Base-by-base conservation (phyloP, 2,329 filamentous ascomycete genomes). In the Botrytis squamosa region DNA sequence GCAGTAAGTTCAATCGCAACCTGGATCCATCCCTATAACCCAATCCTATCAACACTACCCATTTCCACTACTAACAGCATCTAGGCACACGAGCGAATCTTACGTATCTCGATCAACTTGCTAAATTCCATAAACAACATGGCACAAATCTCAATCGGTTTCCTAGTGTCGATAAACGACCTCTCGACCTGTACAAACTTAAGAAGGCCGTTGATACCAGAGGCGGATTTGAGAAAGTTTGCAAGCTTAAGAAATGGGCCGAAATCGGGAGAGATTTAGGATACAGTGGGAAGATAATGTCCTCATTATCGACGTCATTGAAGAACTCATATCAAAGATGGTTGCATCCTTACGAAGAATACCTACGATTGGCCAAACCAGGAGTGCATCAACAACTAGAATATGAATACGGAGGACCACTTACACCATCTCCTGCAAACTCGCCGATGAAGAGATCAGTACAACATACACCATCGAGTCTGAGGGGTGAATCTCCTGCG, bases 241-340 rank as follows among this genome's bases (percentile, higher is more conserved):
- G 96, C 87, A 98, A 97, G 83, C 88, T 92, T 73, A 99, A 99
- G 84, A 98, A 98, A 85, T 99, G 96, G 96, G 96, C 96, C 25
- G 96, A 99, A 83, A 98, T 99, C 78, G 96, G 96, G 49, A 91
- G 96, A 80, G 96, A 98, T 81, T 85, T 99, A 66, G 96, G 96
- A 72, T 99, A 99, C 83, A 98, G 95, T 81, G 96, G 96, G 81
- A 99, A 99, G 85, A 99, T 99, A 76, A 99, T 99, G 96, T 98
- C 95, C 3, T 98, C 96, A 14, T 85, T 99, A 65, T 99, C 96
- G 9, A 99, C 96, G 0, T 98, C 96, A 8, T 88, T 99, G 60
- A 99, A 98, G 82, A 99, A 99, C 82, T 98, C 96, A 0, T 99
- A 97, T 79, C 94, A 97, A 82, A 91, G 95, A 83, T 99, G 96